Base-by-base conservation (phyloP, 208 protist species). In the Acanthamoeba sp. region DNA sequence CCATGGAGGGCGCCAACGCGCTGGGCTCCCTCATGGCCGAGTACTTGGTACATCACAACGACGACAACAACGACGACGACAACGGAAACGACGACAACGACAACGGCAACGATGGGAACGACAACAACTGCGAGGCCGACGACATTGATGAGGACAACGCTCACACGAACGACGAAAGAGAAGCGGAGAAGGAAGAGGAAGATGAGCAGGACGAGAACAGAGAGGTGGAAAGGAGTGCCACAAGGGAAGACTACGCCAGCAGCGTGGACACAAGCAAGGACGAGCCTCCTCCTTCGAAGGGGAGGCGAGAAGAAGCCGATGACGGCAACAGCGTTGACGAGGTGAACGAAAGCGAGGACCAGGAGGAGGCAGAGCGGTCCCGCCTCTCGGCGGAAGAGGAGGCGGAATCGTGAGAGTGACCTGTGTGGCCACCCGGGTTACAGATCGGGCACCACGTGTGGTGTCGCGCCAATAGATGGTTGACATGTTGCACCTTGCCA, bases 11-110 rank as follows among this genome's bases (percentile, higher is more conserved):
- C 38, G 38, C 71, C 24, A 24, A 80, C 6, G 36, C 29, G n/a
- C 71, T 80, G 36, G 36, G 71, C 71, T 38, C 29, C 20, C 38
- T 80, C 29, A 80, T 80, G 71, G 71, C 71, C 36, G 24, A 80
- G 36, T 80, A 48, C 71, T 80, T 80, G 20, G 55, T 27, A 14
- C 62, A 71, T 9, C 24, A 71, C 18, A 36, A 71, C 62, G n/a
- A 0, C n/a, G 62, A 71, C 45, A 52, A 52, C 48, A 18, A 12
- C 14, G 48, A 2, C 59, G 22, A 69, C 27, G 22, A 69, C 18
- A 18, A 0, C 48, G 14, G 16, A 7, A 32, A 2, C 29, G 66
- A 32, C 66, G 66, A 7, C n/a, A 32, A 69, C 14, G 14, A 69
- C 24, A 9, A 32, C 59, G 14, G 22, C 14, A 7, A 9, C 4